phyloP scores from a whole-genome alignment of 2,329 filamentous ascomycete genomes.

The Colletotrichum siamense region DNA sequence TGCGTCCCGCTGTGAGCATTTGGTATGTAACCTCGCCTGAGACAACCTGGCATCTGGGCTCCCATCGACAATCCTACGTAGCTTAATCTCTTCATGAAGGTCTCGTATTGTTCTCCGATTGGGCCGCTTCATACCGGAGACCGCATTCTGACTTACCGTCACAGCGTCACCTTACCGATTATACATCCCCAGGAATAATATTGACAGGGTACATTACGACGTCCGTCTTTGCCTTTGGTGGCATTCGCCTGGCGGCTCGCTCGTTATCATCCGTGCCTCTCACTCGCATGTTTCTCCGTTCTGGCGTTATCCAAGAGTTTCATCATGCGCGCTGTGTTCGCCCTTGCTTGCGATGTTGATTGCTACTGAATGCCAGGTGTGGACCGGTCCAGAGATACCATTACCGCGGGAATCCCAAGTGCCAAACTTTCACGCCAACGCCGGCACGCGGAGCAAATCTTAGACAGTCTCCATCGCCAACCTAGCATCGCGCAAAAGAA shows the following conservation, averaged over 20 bases:
- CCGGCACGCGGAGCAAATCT: slow-evolving; percentile 11
- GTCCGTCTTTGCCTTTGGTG: not conserved
- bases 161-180: not conserved
- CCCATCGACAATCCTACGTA: not conserved
- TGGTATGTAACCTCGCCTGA: not conserved
- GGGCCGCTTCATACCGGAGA: not conserved
- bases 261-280: not conserved
- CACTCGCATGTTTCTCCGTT: not conserved
- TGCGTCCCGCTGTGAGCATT: not conserved
- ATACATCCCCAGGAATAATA: not conserved
- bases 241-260: not conserved
- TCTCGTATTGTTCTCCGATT: not conserved
- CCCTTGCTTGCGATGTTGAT: not conserved
- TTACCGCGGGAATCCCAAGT: not conserved
- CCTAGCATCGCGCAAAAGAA: slow-evolving; percentile 1
- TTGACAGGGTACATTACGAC: not conserved
- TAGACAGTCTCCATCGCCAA: not conserved
- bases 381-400: not conserved
- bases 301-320: not conserved
- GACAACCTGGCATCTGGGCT: not conserved
- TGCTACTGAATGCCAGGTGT: not conserved
- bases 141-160: not conserved
- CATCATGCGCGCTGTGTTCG: not conserved
- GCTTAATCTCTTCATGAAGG: not conserved
- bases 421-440: not conserved